Percentiles rank a stretch among this genome's conserved stretches.
phyloP scores from a whole-genome alignment of 768 basidiomycete species.

The Dacryopinax spathularia region DNA sequence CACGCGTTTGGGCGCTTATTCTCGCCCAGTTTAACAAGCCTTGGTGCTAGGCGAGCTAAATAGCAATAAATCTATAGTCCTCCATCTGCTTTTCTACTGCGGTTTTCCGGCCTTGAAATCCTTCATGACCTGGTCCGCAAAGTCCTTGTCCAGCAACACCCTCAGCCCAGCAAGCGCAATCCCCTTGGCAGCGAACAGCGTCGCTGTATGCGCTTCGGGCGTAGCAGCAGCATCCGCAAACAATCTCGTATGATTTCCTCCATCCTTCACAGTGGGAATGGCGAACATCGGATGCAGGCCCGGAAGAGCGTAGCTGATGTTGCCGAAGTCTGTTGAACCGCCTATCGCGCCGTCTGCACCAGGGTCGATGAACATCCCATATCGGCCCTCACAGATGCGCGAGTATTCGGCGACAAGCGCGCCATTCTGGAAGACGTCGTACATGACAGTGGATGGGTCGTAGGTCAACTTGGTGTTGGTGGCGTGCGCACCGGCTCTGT shows the following conservation, averaged over 20 bases:
- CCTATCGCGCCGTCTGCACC: slow-evolving; percentile 54
- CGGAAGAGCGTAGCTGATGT: neutral
- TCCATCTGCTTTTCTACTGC: neutral
- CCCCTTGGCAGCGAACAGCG: slow-evolving; percentile 52
- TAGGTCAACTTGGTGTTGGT: slow-evolving; percentile 47
- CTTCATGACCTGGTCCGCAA: slow-evolving; percentile 38
- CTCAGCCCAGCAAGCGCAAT: slow-evolving; percentile 57
- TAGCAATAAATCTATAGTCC: too few relatives aligned
- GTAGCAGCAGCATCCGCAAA: slow-evolving; percentile 52
- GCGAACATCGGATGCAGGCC: slow-evolving; percentile 23
- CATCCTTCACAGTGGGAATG: slow-evolving; percentile 55
- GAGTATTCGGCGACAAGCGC: slow-evolving; percentile 51
- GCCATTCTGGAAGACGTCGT: slow-evolving; percentile 55
- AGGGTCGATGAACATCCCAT: slow-evolving; percentile 32
- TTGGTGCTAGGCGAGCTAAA: too few relatives aligned
- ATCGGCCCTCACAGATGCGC: slow-evolving; percentile 43
- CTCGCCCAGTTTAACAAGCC: too few relatives aligned
- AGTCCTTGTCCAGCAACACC: slow-evolving; percentile 51
- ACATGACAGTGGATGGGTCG: slow-evolving; percentile 23
- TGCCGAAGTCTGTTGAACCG: slow-evolving; percentile 66
- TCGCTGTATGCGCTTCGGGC: slow-evolving; percentile 46
- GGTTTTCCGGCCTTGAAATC: neutral
- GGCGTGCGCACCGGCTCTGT: slow-evolving; percentile 25
- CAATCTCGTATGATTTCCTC: slow-evolving; percentile 62
- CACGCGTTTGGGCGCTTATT: neutral